A percentile compares a stretch with the other conserved stretches of the same genome.
Conservation (phyloP, 257 asterid genomes). For the Leonotis leonurus region DNA sequence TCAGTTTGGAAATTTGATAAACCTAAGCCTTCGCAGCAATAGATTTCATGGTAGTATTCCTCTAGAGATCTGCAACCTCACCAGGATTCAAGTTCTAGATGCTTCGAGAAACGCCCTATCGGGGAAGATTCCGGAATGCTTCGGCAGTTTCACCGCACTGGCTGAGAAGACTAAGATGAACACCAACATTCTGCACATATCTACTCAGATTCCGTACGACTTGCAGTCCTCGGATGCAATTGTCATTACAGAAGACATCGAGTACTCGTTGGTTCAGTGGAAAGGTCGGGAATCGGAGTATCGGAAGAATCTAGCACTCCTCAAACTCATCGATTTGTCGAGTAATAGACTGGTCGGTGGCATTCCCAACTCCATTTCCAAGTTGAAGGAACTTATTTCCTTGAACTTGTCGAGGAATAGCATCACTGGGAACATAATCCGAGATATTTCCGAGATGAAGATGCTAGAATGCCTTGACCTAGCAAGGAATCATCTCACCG, state of each 20-base stretch:
- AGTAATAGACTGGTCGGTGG: too few species aligned
- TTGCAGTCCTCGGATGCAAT: not conserved
- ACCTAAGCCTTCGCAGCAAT: conserved; percentile 11
- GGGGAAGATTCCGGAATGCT: conserved; percentile 12
- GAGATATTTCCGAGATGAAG: not conserved
- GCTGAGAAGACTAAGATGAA: not conserved
- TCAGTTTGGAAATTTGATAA: not conserved
- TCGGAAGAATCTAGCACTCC: not conserved
- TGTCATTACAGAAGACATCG: not conserved
- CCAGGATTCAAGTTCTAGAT: conserved; percentile 19
- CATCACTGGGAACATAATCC: not conserved
- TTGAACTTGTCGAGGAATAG: not conserved
- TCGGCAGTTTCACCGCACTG: conserved; percentile 19
- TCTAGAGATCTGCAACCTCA: not conserved
- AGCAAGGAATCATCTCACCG: not conserved
- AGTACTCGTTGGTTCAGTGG: not conserved
- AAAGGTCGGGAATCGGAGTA: not conserved
- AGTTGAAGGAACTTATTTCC: not conserved
- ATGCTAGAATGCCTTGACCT: not conserved
- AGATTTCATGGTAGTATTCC: conserved; percentile 22
- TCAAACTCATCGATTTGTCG: not conserved
- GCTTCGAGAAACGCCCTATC: conserved; percentile 19
- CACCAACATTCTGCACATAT: not conserved
- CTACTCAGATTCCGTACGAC: not conserved
- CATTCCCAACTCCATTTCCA: not conserved